Evolutionary conservation across 2,329 filamentous ascomycete species (phyloP).

Genomic region (Pestalotiopsis sp.): DNA sequence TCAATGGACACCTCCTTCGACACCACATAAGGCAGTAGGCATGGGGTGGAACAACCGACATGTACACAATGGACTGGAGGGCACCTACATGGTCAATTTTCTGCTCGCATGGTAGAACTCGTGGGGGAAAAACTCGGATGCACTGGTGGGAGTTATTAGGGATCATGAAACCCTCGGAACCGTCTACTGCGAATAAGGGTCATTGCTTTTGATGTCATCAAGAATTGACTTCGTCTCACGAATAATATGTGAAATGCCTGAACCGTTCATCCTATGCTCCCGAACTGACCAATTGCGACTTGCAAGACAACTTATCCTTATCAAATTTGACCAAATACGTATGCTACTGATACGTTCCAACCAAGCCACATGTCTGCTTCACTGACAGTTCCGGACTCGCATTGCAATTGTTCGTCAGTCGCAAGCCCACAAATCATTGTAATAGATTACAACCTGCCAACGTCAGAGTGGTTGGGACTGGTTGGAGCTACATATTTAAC

Average conservation of each 20-base stretch:
- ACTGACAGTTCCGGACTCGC: not conserved
- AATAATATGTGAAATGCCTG: conserved; percentile 6
- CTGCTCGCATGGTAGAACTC: conserved; percentile 51
- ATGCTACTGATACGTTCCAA: not conserved
- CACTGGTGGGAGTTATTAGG: conserved; percentile 40
- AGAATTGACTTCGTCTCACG: conserved; percentile 15
- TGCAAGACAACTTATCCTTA: not conserved
- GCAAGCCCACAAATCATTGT: not conserved
- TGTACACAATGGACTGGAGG: conserved; percentile 41
- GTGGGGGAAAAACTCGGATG: conserved; percentile 48
- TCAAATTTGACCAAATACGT: not conserved
- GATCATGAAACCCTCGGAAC: conserved; percentile 35
- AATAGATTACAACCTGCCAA: not conserved
- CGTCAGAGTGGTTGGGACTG: no score
- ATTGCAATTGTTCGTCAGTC: not conserved
- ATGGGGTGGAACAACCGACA: conserved; percentile 23
- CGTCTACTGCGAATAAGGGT: conserved; percentile 37
- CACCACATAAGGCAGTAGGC: conserved; percentile 30
- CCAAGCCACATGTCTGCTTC: not conserved
- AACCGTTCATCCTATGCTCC: not conserved
- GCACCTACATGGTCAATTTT: conserved; percentile 48
- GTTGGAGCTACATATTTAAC: no score
- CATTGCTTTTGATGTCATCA: conserved; percentile 30
- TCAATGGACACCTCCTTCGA: conserved; percentile 38
- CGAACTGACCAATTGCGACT: not conserved